Evolutionary conservation across 495 filamentous ascomycete genomes (phyloP).

Genomic region (Massariosphaeria phaeospora): DNA sequence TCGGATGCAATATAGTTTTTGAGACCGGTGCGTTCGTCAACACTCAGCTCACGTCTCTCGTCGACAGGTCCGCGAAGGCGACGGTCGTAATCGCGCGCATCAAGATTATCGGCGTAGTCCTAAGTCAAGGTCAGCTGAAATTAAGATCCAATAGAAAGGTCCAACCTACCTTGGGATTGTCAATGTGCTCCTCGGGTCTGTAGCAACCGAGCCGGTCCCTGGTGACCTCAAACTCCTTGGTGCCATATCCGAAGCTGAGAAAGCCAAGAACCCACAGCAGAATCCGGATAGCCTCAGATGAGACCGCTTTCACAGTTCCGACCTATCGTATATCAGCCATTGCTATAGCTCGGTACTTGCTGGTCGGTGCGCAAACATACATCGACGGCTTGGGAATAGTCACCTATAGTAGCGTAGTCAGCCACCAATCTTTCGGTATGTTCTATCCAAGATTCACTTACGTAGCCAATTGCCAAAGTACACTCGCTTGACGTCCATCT

Average conservation of each 20-base stretch:
- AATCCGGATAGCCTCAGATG: conserved; percentile 81
- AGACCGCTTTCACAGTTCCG: conserved; percentile 81
- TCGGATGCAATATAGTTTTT: conserved; percentile 93
- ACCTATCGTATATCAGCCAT: conserved; percentile 36
- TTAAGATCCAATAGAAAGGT: not conserved
- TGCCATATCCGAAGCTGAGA: conserved; percentile 75
- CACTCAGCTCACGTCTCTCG: conserved; percentile 67
- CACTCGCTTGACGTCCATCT: conserved; percentile 75
- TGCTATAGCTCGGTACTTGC: not conserved
- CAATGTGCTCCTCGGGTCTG: conserved; percentile 54
- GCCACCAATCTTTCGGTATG: conserved; percentile 39
- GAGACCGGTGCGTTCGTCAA: conserved; percentile 64
- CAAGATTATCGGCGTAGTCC: conserved; percentile 77
- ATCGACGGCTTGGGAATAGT: conserved; percentile 65
- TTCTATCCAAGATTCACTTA: conserved; percentile 13
- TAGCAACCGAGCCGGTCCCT: conserved; percentile 83
- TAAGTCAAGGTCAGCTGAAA: not conserved
- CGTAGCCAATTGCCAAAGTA: conserved; percentile 92
- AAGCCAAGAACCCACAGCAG: conserved; percentile 65
- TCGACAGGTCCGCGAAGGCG: conserved; percentile 77
- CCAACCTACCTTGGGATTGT: conserved; percentile 56
- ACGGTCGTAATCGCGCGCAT: conserved; percentile 74
- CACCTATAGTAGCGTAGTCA: conserved; percentile 38
- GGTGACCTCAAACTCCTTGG: conserved; percentile 86
- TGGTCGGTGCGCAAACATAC: conserved; percentile 31